Conservation (phyloP, 108 stramenopile species). For the Stephanodiscus triporus region DNA sequence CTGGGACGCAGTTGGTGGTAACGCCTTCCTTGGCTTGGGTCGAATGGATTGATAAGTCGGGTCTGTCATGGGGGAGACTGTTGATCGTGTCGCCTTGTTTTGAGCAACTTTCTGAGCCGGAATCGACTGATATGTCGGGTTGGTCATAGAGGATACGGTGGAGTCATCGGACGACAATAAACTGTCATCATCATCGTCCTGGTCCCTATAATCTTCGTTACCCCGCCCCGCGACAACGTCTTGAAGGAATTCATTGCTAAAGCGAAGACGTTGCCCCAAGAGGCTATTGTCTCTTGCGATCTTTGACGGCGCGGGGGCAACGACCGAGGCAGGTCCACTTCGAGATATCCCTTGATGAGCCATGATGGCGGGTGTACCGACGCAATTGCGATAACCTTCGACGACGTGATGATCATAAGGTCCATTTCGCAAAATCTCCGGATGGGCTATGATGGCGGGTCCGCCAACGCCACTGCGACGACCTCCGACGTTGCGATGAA, state of each 20-base stretch:
- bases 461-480: constrained; percentile 5
- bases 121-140: constrained; percentile 61
- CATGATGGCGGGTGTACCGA: neutral
- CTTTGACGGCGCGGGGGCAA: constrained; percentile 1
- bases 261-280: neutral
- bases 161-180: constrained; percentile 52
- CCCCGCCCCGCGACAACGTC: neutral
- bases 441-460: neutral
- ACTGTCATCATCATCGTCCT: constrained; percentile 33
- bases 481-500: constrained; percentile 8
- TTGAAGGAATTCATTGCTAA: constrained; percentile 6
- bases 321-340: neutral
- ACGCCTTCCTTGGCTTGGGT: neutral
- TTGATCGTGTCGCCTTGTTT: constrained; percentile 29
- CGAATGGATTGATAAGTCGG: constrained; percentile 51
- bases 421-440: neutral
- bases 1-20: neutral
- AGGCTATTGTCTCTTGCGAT: neutral
- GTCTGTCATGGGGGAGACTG: constrained; percentile 78
- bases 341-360: neutral
- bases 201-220: constrained; percentile 24
- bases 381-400: constrained; percentile 9
- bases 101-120: neutral
- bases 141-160: constrained; percentile 77
- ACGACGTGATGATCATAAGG: neutral